Percentiles rank a stretch among this genome's conserved stretches.
Evolutionary conservation across 2,329 filamentous ascomycete genomes (phyloP).

Genomic region (Pochonia chlamydosporia): DNA sequence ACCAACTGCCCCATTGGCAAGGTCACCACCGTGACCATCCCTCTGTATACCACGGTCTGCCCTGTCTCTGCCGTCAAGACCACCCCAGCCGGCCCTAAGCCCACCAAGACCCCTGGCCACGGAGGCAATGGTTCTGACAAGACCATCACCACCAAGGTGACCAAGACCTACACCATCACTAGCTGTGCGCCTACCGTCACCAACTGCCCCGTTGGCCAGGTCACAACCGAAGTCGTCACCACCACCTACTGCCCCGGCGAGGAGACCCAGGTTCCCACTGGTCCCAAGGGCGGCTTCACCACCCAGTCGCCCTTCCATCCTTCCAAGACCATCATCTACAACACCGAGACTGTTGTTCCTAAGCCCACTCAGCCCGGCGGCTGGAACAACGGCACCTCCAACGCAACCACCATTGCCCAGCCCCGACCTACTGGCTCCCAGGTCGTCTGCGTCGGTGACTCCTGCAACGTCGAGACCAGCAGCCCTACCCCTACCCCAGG

Average conservation of each 20-base stretch:
- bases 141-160: conserved; percentile 42
- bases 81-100: neutral
- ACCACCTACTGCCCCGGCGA: conserved; percentile 13
- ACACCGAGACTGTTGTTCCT: conserved; percentile 1
- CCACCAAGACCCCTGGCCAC: neutral
- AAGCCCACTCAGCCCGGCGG: neutral
- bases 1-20: conserved; percentile 26
- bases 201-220: conserved; percentile 41
- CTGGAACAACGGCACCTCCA: conserved; percentile 1
- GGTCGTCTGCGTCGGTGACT: conserved; percentile 1
- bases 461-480: conserved; percentile 1
- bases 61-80: conserved; percentile 17
- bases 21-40: conserved; percentile 30
- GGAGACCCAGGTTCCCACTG: neutral
- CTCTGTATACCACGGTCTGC: conserved; percentile 37
- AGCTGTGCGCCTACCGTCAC: conserved; percentile 51
- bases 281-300: conserved; percentile 1
- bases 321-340: neutral
- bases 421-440: conserved; percentile 2
- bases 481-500: neutral
- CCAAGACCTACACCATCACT: conserved; percentile 50
- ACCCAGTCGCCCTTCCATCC: neutral
- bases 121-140: conserved; percentile 30
- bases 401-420: conserved; percentile 1
- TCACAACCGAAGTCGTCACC: conserved; percentile 12